Evolutionary conservation across 768 basidiomycete species (phyloP).

Genomic region (Suillus placidus): DNA sequence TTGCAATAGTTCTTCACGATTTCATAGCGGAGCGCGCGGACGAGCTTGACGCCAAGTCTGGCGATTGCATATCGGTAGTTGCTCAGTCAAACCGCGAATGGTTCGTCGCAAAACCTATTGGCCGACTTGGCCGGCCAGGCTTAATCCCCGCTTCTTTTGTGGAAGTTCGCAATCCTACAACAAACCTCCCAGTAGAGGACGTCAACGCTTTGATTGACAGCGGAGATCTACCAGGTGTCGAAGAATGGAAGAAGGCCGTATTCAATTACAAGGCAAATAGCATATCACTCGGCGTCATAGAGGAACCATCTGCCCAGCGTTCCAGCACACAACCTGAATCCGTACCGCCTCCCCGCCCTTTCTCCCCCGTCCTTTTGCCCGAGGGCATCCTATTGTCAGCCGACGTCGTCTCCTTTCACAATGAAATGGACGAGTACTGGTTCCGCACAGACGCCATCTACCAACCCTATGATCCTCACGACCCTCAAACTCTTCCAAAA

Average conservation of each 20-base stretch:
- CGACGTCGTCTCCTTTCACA: constrained; percentile 95
- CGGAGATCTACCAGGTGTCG: constrained; percentile 92
- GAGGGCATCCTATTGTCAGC: constrained; percentile 86
- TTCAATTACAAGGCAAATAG: constrained; percentile 94
- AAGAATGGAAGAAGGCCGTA: constrained; percentile 98
- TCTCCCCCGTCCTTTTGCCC: constrained; percentile 57
- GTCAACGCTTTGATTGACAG: constrained; percentile 79
- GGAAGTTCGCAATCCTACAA: constrained; percentile 90
- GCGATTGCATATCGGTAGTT: constrained; percentile 94
- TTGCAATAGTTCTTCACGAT: constrained; percentile 94
- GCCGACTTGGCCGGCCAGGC: constrained; percentile 90
- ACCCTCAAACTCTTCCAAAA: constrained; percentile 57
- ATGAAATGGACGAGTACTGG: constrained; percentile 96
- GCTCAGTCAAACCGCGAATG: constrained; percentile 99
- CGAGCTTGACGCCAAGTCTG: constrained; percentile 92
- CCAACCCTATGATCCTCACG: constrained; percentile 74
- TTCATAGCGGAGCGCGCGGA: constrained; percentile 95
- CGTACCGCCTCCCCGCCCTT: constrained; percentile 33
- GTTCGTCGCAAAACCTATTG: constrained; percentile 99
- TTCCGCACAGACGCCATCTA: constrained; percentile 91
- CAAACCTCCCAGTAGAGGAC: constrained; percentile 77
- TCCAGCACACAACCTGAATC: constrained; percentile 14
- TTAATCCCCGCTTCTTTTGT: constrained; percentile 98
- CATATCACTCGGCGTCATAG: constrained; percentile 92
- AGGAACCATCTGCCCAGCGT: constrained; percentile 46